Evolutionary conservation across 2,329 filamentous ascomycete species (phyloP), one percentile per base, ranked within the genome.

Genomic region (Botryosphaeria dothidea): DNA sequence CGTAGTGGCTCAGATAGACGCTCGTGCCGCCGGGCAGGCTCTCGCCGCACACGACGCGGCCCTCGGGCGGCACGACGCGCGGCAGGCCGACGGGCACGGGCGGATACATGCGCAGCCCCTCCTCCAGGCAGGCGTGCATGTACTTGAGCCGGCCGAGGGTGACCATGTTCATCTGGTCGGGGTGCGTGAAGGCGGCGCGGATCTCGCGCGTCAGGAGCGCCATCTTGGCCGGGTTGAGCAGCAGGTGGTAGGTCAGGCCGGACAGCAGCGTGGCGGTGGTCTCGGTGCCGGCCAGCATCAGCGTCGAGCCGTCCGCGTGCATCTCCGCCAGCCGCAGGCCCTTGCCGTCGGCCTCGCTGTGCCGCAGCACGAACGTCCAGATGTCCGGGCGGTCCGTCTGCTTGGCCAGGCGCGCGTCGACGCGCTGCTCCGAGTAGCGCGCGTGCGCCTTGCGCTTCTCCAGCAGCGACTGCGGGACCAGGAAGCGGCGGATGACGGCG

Each of bases 201-300:
- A 77, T 68, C 65, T 77, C 77, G 0, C 69, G 52, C n/a, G 65
- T 66, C 0, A 79, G 60, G 25, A 71, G 71, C 15, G 68, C 56
- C 69, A 77, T 68, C 7, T 64, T 68, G 0, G 66, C 67, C 0
- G 73, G 68, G 29, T 64, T 67, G 27, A 66, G 71, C 6, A 79
- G 66, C 0, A 81, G 70, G 15, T 73, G 62, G 62, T 71, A 82
- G 0, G 75, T 78, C 8, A 77, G 56, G 4, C 78, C 80, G 7
- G 73, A 74, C 1, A 82, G 69, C 7, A 78, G 58, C 0, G 76
- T 80, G 0, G 81, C 80, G 0, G 79, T 79, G 0, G 81, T 82
- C 63, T 83, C 81, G 21, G 77, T 78, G 1, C 80, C 81, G 1
- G 80, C 81, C 6, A 79, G 61, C 68, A 82, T 80, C 38, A 82